Conservation (phyloP, 2,329 filamentous ascomycete species). For the Aspergillus sp. region DNA sequence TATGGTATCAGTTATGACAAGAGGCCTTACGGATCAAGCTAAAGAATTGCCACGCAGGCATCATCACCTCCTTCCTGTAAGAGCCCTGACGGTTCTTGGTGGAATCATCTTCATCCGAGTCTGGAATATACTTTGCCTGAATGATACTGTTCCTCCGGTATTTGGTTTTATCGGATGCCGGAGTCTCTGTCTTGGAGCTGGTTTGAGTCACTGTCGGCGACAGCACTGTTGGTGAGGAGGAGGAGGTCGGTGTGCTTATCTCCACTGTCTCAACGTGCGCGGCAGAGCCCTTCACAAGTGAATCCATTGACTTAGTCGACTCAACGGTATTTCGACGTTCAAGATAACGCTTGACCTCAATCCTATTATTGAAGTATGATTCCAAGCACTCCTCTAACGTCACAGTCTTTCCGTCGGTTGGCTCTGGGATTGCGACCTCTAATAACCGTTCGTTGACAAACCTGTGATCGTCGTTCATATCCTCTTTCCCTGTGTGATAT, state of each 20-base stretch:
- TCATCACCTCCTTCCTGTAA: slow-evolving; percentile 77
- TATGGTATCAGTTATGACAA: background rate
- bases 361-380: slow-evolving; percentile 89
- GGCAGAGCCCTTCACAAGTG: slow-evolving; percentile 36
- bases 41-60: slow-evolving; percentile 98
- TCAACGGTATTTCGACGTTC: slow-evolving; percentile 60
- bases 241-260: slow-evolving; percentile 38
- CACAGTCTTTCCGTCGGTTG: slow-evolving; percentile 64
- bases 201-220: slow-evolving; percentile 25
- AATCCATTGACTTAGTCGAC: slow-evolving; percentile 42
- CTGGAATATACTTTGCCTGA: slow-evolving; percentile 44
- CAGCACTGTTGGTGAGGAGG: slow-evolving; percentile 31
- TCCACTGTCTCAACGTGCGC: slow-evolving; percentile 46
- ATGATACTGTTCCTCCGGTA: slow-evolving; percentile 44
- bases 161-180: slow-evolving; percentile 23
- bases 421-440: slow-evolving; percentile 79
- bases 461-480: slow-evolving; percentile 85
- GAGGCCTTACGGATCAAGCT: slow-evolving; percentile 74
- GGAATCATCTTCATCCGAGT: slow-evolving; percentile 31
- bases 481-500: slow-evolving; percentile 84
- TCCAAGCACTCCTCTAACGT: slow-evolving; percentile 90
- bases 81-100: slow-evolving; percentile 39
- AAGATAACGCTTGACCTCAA: slow-evolving; percentile 80
- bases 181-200: slow-evolving; percentile 27
- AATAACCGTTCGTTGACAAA: slow-evolving; percentile 88